phyloP scores from a whole-genome alignment of 164 flowering plant genomes.

The Tinospora cordifolia region DNA sequence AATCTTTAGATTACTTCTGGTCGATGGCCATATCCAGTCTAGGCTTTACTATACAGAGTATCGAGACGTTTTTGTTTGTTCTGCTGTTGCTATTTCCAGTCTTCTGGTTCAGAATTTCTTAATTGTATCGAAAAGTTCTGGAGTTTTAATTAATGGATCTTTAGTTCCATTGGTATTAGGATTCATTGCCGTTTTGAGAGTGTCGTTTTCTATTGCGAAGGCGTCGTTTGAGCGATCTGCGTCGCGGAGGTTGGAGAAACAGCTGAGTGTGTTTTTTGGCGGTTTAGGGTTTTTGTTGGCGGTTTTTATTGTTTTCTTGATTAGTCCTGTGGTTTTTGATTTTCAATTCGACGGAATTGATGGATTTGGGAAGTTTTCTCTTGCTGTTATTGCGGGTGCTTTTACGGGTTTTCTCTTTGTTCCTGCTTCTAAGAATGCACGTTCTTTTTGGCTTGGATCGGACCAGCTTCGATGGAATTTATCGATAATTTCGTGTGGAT shows the following conservation, averaged over 20 bases:
- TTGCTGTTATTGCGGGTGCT: slow-evolving; percentile 49
- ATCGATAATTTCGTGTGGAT: slow-evolving; percentile 58
- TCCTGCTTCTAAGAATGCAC: slow-evolving; percentile 51
- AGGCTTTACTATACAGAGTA: slow-evolving; percentile 50
- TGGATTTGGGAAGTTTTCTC: slow-evolving; percentile 39
- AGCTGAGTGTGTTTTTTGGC: slow-evolving; percentile 51
- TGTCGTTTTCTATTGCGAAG: slow-evolving; percentile 30
- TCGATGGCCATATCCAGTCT: slow-evolving; percentile 48
- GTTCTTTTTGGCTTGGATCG: slow-evolving; percentile 91
- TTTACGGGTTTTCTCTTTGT: slow-evolving; percentile 48
- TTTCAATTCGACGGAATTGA: slow-evolving; percentile 45
- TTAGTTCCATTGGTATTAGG: slow-evolving; percentile 49
- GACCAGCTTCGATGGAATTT: slow-evolving; percentile 76
- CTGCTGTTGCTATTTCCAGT: slow-evolving; percentile 35
- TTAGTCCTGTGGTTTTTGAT: slow-evolving; percentile 35
- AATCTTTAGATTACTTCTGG: slow-evolving; percentile 79
- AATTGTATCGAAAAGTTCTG: slow-evolving; percentile 19
- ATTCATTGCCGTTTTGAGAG: slow-evolving; percentile 29
- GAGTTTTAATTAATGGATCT: slow-evolving; percentile 38
- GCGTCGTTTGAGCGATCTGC: slow-evolving; percentile 67
- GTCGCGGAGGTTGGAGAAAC: slow-evolving; percentile 68
- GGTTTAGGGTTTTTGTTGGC: slow-evolving; percentile 50
- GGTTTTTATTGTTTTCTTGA: slow-evolving; percentile 25
- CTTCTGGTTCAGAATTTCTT: slow-evolving; percentile 42
- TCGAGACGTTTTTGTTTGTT: slow-evolving; percentile 29